Evolutionary conservation across 164 flowering plant genomes (phyloP).

Genomic region (Akebia trifoliata): DNA sequence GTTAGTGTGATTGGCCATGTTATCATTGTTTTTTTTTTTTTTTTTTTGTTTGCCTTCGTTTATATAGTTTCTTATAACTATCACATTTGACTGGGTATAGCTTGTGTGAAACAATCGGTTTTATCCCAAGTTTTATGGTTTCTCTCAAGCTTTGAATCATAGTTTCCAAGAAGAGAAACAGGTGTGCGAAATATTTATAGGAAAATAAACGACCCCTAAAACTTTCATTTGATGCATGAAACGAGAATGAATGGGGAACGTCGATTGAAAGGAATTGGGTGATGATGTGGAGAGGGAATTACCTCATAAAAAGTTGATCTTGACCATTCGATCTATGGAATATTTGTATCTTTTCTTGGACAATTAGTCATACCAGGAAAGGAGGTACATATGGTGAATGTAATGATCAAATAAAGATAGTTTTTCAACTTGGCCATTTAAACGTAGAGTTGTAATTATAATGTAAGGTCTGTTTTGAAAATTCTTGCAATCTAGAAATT

Average conservation of each 20-base stretch:
- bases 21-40: background rate
- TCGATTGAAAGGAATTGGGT: too few relatives aligned
- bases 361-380: background rate
- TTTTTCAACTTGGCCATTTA: background rate
- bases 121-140: background rate
- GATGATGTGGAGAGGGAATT: too few relatives aligned
- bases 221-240: too few relatives aligned
- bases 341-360: background rate
- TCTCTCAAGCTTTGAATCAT: background rate
- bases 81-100: background rate
- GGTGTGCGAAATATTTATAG: too few relatives aligned
- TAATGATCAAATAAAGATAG: too few relatives aligned
- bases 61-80: background rate
- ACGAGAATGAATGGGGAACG: too few relatives aligned
- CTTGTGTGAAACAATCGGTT: background rate
- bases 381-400: background rate
- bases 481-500: too few relatives aligned
- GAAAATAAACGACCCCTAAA: too few relatives aligned
- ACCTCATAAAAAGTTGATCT: too few relatives aligned
- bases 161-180: background rate
- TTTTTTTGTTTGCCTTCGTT: background rate
- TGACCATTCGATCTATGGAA: background rate
- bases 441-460: background rate
- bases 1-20: constrained; percentile 31
- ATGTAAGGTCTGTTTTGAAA: too few relatives aligned